Base-by-base conservation (phyloP, 257 asterid genomes). In the Solanum acaule region DNA sequence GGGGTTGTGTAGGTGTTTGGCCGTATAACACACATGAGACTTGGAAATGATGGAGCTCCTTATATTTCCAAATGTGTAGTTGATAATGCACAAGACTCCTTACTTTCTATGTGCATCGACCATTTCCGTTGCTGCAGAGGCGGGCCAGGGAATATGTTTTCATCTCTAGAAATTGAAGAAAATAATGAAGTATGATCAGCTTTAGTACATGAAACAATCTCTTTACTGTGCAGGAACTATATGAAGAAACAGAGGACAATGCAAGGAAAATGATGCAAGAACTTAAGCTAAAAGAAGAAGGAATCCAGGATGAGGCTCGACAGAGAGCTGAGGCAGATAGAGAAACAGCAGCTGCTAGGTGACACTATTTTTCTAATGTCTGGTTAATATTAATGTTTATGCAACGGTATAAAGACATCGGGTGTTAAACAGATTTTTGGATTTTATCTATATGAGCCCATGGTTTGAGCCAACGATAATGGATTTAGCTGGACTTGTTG, bases 341-440 rank as follows among this genome's bases (percentile, higher is more conserved):
- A 88, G 90, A 87, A 44, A 87, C 91, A 8, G 89, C 91, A 9
- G 91, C 89, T 10, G 90, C 83, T 34, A 84, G 91, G 90, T 84
- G 44, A 90, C 23, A 40, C 65, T 46, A 34, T 56, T 52, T 12
- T 61, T 20, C 25, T 38, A 2, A 1, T 78, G 5, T 40, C 6
- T 27, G 59, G 9, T 63, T 22, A 75, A 35, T 22, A 22, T 35
- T 52, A 52, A 52, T 52, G 33, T 35, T 35, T 34, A 75, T 75
- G 18, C 29, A 25, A 75, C 6, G 7, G 4, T 37, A 73, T 13
- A 73, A 20, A 10, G 49, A 9, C 29, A 34, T 6, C 1, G 2
- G 27, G 31, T 73, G 83, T 22, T 22, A 35, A 35, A 10, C 10
- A 6, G 29, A 75, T 6, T 75, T 35, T 35, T 10, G 27, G 49